phyloP scores from a whole-genome alignment of 257 asterid genomes.

The Solanum ossicruentum region DNA sequence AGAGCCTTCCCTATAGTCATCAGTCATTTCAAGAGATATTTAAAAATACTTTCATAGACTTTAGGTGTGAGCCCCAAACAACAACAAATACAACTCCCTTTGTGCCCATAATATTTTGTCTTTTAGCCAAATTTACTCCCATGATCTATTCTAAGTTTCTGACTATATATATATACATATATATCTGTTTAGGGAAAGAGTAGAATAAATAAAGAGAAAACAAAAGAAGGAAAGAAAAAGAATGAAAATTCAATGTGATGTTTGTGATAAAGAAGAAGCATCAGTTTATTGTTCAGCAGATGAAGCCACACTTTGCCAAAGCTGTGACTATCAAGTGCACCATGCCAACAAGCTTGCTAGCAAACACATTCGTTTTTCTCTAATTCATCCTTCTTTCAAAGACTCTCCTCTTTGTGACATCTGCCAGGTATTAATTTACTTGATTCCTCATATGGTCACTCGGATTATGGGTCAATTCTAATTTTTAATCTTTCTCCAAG shows the following conservation, averaged over 20 bases:
- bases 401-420: conserved; percentile 60
- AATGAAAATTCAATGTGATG: conserved; percentile 83
- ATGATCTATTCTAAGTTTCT: neutral
- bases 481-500: no score
- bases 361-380: conserved; percentile 69
- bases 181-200: conserved; percentile 7
- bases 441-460: no score
- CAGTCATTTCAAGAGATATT: neutral
- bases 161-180: neutral
- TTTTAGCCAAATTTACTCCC: neutral
- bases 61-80: conserved; percentile 19
- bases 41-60: conserved; percentile 12
- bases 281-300: conserved; percentile 66
- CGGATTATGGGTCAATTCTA: no score
- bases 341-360: conserved; percentile 67
- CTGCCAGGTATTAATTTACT: conserved; percentile 22
- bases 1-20: conserved; percentile 32
- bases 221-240: neutral
- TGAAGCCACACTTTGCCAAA: conserved; percentile 72
- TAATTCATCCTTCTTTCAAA: conserved; percentile 31
- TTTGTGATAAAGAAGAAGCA: conserved; percentile 66
- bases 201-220: neutral
- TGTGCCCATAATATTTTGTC: neutral
- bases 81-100: neutral
- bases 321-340: conserved; percentile 61